Evolutionary conservation across 202 grass and related monocot genomes (phyloP), one percentile per base, ranked within the genome.

Genomic region (Panicum hallii): DNA sequence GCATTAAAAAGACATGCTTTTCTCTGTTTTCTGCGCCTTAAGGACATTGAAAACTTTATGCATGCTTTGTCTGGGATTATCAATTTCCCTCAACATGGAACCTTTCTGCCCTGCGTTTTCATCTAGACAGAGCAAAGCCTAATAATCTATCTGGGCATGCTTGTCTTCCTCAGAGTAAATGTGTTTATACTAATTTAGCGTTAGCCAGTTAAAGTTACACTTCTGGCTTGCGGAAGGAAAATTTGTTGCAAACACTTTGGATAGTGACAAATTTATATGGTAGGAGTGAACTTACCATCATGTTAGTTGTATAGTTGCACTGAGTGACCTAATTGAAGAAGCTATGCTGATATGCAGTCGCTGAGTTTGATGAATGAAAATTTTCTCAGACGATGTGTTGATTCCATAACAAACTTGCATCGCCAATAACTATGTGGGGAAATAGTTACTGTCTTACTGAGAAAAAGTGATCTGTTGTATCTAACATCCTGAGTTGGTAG

Each of bases 1-100:
- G 3, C 11, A 57, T 58, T 57, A 50, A 67, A 57, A 49, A 83
- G 34, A 70, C 13, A 66, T 72, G 45, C 7, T 70, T 75, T 44
- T 58, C 26, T 63, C 5, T 75, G 28, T 70, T 63, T 9, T 45
- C 55, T 57, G 47, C 20, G 11, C 6, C 16, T 34, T 19, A 61
- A 80, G n/a, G 50, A 82, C 74, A 83, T 54, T 54, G 7, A 72
- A 32, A 34, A 55, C 42, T 75, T 28, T 15, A 47, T 74, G 34
- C 41, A 58, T 88, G 45, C 19, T 78, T 66, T 63, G 38, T 38
- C 55, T 82, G 41, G 13, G 65, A 78, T 90, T 70, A 40, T 78
- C 78, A 82, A 6, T 44, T 46, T 81, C 44, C 53, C 43, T 28
- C 6, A 32, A 9, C 28, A 65, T 22, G 56, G 38, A 22, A 64